phyloP scores from a whole-genome alignment of 2,329 filamentous ascomycete genomes.

The Botrytis fabae region DNA sequence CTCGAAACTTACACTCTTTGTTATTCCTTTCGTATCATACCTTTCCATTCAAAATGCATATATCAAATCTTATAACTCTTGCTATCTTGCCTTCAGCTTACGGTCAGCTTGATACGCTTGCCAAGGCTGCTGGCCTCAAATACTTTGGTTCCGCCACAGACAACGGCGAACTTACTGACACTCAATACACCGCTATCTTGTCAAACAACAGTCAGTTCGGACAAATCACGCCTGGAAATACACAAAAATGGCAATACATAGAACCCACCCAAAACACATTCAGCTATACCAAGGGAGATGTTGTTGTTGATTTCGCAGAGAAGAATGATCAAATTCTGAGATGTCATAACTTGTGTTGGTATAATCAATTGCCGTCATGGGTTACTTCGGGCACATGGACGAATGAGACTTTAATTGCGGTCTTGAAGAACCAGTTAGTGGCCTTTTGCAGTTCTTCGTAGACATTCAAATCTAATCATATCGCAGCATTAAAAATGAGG shows the following conservation, averaged over 20 bases:
- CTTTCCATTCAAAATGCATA: slow-evolving; percentile 24
- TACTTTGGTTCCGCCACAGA: slow-evolving; percentile 63
- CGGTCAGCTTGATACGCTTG: slow-evolving; percentile 43
- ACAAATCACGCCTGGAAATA: slow-evolving; percentile 64
- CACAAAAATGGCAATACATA: slow-evolving; percentile 62
- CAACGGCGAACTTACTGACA: slow-evolving; percentile 49
- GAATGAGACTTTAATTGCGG: slow-evolving; percentile 54
- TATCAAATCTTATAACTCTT: slow-evolving; percentile 20
- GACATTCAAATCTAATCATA: neutral
- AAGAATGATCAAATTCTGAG: slow-evolving; percentile 54
- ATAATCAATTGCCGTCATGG: slow-evolving; percentile 56
- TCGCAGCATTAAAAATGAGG: slow-evolving; percentile 53
- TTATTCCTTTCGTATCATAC: neutral
- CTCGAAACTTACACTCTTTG: slow-evolving; percentile 11
- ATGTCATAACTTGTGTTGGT: slow-evolving; percentile 60
- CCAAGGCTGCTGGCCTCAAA: slow-evolving; percentile 52
- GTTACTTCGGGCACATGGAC: slow-evolving; percentile 55
- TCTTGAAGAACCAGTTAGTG: slow-evolving; percentile 54
- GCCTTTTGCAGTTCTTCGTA: no score
- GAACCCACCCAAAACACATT: slow-evolving; percentile 59
- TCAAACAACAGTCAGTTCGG: slow-evolving; percentile 60
- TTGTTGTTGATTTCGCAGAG: slow-evolving; percentile 50
- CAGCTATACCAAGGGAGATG: slow-evolving; percentile 58
- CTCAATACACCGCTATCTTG: slow-evolving; percentile 56
- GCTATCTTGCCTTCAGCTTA: slow-evolving; percentile 25